Conservation (phyloP, 2,329 filamentous ascomycete genomes). For the Arthrinium phaeospermum region DNA sequence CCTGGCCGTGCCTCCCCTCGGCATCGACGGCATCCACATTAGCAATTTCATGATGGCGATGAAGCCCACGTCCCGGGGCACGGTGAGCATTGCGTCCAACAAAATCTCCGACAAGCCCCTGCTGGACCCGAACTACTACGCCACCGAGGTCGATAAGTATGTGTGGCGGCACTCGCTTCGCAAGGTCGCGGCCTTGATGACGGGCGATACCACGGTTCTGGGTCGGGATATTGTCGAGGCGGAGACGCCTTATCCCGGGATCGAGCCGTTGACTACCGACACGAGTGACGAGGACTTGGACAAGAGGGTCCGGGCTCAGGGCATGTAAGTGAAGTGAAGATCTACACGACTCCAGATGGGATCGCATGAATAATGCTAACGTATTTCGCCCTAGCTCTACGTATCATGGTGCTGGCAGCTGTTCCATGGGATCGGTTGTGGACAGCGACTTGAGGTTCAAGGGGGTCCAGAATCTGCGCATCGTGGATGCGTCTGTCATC, state of each 20-base stretch:
- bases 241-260: neutral
- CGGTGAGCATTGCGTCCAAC: neutral
- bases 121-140: slow-evolving; percentile 6
- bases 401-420: slow-evolving; percentile 29
- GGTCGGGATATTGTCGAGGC: slow-evolving; percentile 6
- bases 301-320: neutral
- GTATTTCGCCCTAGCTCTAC: neutral
- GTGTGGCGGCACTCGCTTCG: neutral
- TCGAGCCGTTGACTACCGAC: neutral
- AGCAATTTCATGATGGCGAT: slow-evolving; percentile 26
- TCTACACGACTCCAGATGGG: neutral
- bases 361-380: too few relatives aligned
- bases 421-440: slow-evolving; percentile 28
- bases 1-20: neutral
- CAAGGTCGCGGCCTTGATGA: neutral
- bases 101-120: neutral
- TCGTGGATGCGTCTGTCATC: slow-evolving; percentile 28
- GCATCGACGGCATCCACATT: neutral
- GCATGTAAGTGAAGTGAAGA: neutral
- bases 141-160: slow-evolving; percentile 10
- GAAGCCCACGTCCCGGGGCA: slow-evolving; percentile 20
- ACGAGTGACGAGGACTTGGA: slow-evolving; percentile 15
- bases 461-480: slow-evolving; percentile 26
- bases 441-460: slow-evolving; percentile 27
- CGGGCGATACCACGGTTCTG: neutral